Base-by-base conservation (phyloP, 2,329 filamentous ascomycete genomes). In the Pseudocercospora ulei region DNA sequence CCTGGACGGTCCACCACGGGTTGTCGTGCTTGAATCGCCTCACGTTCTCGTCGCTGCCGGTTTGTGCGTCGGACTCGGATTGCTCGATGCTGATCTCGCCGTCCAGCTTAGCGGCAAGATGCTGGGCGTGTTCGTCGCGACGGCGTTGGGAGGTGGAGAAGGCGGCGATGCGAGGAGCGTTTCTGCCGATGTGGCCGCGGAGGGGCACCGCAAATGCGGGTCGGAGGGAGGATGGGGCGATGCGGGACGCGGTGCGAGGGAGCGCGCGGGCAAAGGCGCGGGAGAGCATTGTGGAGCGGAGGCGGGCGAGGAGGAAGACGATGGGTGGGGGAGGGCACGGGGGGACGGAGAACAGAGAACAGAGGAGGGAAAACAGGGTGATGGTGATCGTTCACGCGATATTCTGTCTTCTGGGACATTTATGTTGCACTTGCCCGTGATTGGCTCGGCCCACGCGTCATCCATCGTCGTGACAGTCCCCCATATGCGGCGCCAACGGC, bases 31-130 rank as follows among this genome's bases (percentile, higher is more conserved):
- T 66, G 65, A 92, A 95, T 62, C 90, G 83, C 66, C 85, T 80
- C 62, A 95, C 75, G 61, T 79, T 82, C 48, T 47, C 47, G 44
- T 59, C 52, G 37, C 50, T 53, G 33, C 77, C 72, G 25, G 85
- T 80, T 50, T 82, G 66, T 65, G 39, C 28, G 20, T 38, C 37
- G 31, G 50, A 50, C 35, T 86, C 78, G 58, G 87, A 79, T 56
- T 77, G 75, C 72, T 96, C 90, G 58, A 93, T 78, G 62, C 77
- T 68, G 51, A 92, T 71, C 69, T 94, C 87, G 58, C 76, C 79
- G 50, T 83, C 76, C 34, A 98, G 75, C 74, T 96, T 96, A 43
- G 78, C 76, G 25, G 78, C 74, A 38, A 98, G 78, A 66, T 95
- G 85, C 50, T 80, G 71, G 57, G 92, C 83, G 47, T 73, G 75